Evolutionary conservation across 768 basidiomycete genomes (phyloP), one percentile per base, ranked within the genome.

Genomic region (Mycena amicta): DNA sequence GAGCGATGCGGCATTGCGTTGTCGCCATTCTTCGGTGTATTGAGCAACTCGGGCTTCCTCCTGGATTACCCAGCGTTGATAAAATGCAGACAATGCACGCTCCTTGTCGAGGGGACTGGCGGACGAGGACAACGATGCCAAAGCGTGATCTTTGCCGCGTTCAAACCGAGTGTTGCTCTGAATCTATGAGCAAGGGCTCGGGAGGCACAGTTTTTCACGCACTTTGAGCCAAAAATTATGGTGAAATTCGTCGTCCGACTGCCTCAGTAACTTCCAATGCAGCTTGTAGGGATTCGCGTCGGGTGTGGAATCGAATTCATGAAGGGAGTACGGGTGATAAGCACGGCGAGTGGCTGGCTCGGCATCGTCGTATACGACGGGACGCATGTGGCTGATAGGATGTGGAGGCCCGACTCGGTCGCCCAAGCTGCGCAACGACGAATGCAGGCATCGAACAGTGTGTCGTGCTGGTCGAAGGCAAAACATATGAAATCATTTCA

Each of bases 91-190:
- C 25, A 93, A 76, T 0, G 87, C 86, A n/a, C 74, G 72, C 69
- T 93, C 90, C 65, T 80, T 86, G 66, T 83, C 82, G 41, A 83
- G 75, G 0, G 77, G 50, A 0, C 83, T 75, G 6, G 82, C 74
- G 2, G 77, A 71, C 8, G 76, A 67, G 0, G 87, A 86, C 26
- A 90, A 77, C 53, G 83, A 78, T 8, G 76, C 67, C 13, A 92
- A 76, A 22, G 85, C 75, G 11, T 83, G 78, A 23, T 79, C 72
- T 72, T 88, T 90, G 30, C 84, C 90, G 8, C 80, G 77, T 67
- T 90, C 85, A 68, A 92, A 93, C n/a, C 92, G 86, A 11, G 80
- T 77, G 68, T 94, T 94, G 69, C 83, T 90, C 92, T 94, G 65
- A 26, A 43, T 30, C 22, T 43, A 30, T 47, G 26, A 60, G 55